phyloP scores from a whole-genome alignment of 495 filamentous ascomycete genomes.

The Daldinia bambusicola region DNA sequence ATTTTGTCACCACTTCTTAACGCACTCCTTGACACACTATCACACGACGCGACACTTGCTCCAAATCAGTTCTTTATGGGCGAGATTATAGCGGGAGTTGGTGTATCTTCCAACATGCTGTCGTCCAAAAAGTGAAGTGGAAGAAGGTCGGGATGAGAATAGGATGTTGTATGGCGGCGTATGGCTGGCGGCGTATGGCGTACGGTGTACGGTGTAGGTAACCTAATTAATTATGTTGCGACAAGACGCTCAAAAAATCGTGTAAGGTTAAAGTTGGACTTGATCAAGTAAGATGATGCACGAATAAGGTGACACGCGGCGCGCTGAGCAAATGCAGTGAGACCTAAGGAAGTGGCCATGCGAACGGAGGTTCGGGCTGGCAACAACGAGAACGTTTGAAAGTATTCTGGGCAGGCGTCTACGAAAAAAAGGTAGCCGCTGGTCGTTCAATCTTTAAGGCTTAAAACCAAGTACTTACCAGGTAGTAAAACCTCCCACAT shows the following conservation, averaged over 20 bases:
- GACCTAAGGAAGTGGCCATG: slow-evolving; percentile 37
- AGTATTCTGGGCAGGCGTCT: slow-evolving; percentile 34
- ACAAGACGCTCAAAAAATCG: not conserved
- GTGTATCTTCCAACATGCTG: slow-evolving; percentile 40
- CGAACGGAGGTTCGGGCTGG: slow-evolving; percentile 23
- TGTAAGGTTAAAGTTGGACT: not conserved
- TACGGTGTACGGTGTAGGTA: slow-evolving; percentile 1
- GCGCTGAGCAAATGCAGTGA: slow-evolving; percentile 38
- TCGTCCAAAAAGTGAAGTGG: slow-evolving; percentile 31
- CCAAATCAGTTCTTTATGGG: slow-evolving; percentile 21
- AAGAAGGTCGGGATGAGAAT: slow-evolving; percentile 2
- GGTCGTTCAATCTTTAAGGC: slow-evolving; percentile 20
- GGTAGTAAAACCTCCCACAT: slow-evolving; percentile 17
- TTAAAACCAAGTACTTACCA: not conserved
- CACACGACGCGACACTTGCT: slow-evolving; percentile 9
- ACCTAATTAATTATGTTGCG: slow-evolving; percentile 17
- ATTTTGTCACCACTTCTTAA: slow-evolving; percentile 12
- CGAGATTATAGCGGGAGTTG: slow-evolving; percentile 14
- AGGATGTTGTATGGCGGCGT: not conserved
- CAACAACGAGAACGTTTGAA: slow-evolving; percentile 17
- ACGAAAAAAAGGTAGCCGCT: slow-evolving; percentile 31
- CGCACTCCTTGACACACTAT: not conserved
- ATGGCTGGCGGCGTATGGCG: not conserved
- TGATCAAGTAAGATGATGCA: slow-evolving; percentile 39
- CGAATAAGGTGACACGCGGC: slow-evolving; percentile 41